These are phyloP conservation scores for Cyberlindnera maritima DNA, from an alignment of 805 yeast species.

Conservation along the genomic window DNA sequence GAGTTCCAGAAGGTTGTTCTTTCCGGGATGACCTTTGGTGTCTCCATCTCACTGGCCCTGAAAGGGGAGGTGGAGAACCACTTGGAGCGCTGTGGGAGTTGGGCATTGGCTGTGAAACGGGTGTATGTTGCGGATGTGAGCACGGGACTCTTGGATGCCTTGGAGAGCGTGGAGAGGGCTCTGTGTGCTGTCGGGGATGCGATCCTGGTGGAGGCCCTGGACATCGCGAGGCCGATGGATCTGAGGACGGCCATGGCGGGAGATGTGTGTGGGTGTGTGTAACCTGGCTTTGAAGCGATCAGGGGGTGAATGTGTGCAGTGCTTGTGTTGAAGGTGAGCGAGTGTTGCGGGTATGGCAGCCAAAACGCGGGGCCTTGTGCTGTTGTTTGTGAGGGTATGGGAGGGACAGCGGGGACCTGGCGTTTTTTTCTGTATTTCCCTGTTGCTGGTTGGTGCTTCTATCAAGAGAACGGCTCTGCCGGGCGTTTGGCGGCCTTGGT, in stretches of 20 bases:
- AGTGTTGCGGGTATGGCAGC: too few relatives aligned
- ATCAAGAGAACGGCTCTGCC: not conserved
- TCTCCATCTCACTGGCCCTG: constrained; percentile 6
- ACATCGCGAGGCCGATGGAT: not conserved
- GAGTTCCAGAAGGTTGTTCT: constrained; percentile 26
- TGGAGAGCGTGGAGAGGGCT: constrained; percentile 5
- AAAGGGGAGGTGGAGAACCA: constrained; percentile 8
- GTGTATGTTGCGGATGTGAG: not conserved
- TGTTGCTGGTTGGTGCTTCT: not conserved
- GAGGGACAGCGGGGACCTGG: too few relatives aligned
- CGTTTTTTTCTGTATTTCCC: not conserved
- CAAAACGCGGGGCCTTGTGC: too few relatives aligned
- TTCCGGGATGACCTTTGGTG: constrained; percentile 25
- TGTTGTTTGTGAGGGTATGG: too few relatives aligned
- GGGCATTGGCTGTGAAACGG: constrained; percentile 6
- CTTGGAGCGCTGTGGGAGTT: not conserved
- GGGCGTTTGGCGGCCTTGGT: not conserved
- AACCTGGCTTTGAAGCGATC: too few relatives aligned
- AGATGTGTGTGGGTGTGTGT: too few relatives aligned
- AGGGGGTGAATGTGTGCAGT: too few relatives aligned
- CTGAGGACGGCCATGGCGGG: not conserved
- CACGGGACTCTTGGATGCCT: not conserved
- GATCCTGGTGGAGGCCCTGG: not conserved
- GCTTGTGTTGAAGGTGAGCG: too few relatives aligned
- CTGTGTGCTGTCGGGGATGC: constrained; percentile 1